Base-by-base conservation (phyloP, 2,329 filamentous ascomycete species). In the Delphinella strobiligena region DNA sequence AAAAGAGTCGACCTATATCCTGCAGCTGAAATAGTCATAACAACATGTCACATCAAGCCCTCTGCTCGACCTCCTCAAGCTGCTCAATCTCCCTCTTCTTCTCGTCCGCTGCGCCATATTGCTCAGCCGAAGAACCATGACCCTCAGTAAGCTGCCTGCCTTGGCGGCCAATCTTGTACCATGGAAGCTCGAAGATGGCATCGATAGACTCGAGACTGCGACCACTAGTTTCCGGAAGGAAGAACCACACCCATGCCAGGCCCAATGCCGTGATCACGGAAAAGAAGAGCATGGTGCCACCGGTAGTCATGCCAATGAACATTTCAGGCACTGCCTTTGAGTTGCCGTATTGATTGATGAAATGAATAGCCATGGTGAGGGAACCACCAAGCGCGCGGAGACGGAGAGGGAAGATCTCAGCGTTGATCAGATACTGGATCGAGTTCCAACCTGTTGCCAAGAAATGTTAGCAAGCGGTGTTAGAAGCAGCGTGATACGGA, bases 241-340 rank as follows among this genome's bases (percentile, higher is more conserved):
- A 22, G 3, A 79, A 74, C 36, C 81, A 82, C 3, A 84, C 36
- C 60, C 73, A 67, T 9, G 2, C 81, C 61, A 2, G 75, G 19
- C 82, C 82, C 4, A 85, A 33, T 1, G 80, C 47, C 0, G 82
- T 87, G 8, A 87, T 68, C 2, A 69, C 74, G 0, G 72, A 68
- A 58, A 87, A 88, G 62, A 79, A 82, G 72, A 80, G 79, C 64
- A 88, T 88, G 0, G 82, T 87, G 0, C 83, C 83, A 43, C 70
- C 74, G 18, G 63, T 64, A 0, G 62, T 66, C 54, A 74, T 66
- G 2, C 38, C 31, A 58, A 87, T 66, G 33, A 88, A 72, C 80
- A 87, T 84, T 47, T 76, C 74, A 1, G 82, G 82, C 0, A 86
- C 78, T 0, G 82, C 80, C 27, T 82, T 78, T 1, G 75, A 71